Evolutionary conservation across 208 protist genomes (phyloP).

Genomic region (Tritrichomonas musculus): DNA sequence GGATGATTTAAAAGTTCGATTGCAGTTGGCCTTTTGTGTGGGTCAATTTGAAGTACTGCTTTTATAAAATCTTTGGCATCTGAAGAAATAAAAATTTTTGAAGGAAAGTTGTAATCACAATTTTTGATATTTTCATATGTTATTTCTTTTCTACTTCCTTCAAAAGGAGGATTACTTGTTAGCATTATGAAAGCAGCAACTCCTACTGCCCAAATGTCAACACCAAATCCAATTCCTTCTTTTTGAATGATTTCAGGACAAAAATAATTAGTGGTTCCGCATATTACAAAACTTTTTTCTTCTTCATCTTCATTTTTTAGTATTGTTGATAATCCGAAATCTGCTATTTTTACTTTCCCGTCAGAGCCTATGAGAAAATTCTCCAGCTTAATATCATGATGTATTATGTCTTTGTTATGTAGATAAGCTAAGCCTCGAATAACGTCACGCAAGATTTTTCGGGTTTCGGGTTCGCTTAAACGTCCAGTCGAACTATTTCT

Average conservation of each 20-base stretch:
- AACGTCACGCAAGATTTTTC: background rate
- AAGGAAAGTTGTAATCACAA: slow-evolving; percentile 79
- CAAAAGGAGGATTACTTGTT: slow-evolving; percentile 88
- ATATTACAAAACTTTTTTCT: slow-evolving; percentile 66
- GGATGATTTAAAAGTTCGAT: slow-evolving; percentile 69
- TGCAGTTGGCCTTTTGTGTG: slow-evolving; percentile 66
- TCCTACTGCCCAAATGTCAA: slow-evolving; percentile 93
- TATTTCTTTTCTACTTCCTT: slow-evolving; percentile 80
- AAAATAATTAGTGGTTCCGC: slow-evolving; percentile 20
- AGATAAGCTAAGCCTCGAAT: background rate
- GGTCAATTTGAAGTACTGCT: slow-evolving; percentile 63
- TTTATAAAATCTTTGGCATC: slow-evolving; percentile 72
- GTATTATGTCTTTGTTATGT: slow-evolving; percentile 67
- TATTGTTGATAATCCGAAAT: slow-evolving; percentile 78
- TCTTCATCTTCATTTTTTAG: slow-evolving; percentile 72
- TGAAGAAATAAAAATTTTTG: slow-evolving; percentile 57
- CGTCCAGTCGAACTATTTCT: background rate
- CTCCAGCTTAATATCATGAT: slow-evolving; percentile 86
- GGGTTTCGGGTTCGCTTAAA: background rate
- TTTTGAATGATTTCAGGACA: background rate
- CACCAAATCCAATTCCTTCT: slow-evolving; percentile 80
- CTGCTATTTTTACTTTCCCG: slow-evolving; percentile 76
- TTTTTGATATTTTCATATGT: slow-evolving; percentile 85
- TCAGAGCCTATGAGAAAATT: slow-evolving; percentile 79
- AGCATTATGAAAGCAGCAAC: no score